Base-by-base conservation (phyloP, 208 protist genomes). In the Sergeia podlipaevii region DNA sequence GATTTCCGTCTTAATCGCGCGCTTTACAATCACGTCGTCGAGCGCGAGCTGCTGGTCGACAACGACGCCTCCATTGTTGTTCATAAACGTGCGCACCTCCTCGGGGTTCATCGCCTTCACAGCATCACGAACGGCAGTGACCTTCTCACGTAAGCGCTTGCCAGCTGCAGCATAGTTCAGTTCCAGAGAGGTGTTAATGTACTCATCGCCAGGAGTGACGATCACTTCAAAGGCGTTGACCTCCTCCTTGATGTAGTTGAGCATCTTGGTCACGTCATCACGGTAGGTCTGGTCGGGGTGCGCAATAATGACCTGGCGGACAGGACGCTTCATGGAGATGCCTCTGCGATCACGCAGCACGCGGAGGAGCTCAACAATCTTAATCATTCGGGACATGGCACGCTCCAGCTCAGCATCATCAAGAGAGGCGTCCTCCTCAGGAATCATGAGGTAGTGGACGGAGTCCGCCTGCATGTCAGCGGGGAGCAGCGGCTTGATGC, bases 361-460 rank as follows among this genome's bases (percentile, higher is more conserved):
- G 39, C 98, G 91, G 17, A 96, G 95, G 7, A 98, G 70, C 37
- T 97, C 87, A 38, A 99, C 97, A 30, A 92, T 64, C 30, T 62
- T 90, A 34, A 96, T 66, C 74, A 98, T 96, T 55, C 94, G 95
- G 8, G 53, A 47, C 79, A 93, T 89, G 17, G 96, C 61, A 5
- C 63, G 70, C 68, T 93, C 76, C 23, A 98, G 63, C 33, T 76
- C 67, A 3, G 60, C 44, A 47, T 86, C 72, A 61, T 97, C 79
- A 37, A 80, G 66, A 28, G 61, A 44, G 23, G 46, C 43, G 55
- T 97, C 69, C 33, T 83, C 72, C 26, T 96, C 77, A 34, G 95
- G 93, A 29, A 98, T 73, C 72, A 97, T 86, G 27, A 87, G 68
- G 71, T 97, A 97, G 64, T 98, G 96, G 32, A 98, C 91, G 2